Conservation (phyloP, 768 basidiomycete species). For the Mycena galopus region DNA sequence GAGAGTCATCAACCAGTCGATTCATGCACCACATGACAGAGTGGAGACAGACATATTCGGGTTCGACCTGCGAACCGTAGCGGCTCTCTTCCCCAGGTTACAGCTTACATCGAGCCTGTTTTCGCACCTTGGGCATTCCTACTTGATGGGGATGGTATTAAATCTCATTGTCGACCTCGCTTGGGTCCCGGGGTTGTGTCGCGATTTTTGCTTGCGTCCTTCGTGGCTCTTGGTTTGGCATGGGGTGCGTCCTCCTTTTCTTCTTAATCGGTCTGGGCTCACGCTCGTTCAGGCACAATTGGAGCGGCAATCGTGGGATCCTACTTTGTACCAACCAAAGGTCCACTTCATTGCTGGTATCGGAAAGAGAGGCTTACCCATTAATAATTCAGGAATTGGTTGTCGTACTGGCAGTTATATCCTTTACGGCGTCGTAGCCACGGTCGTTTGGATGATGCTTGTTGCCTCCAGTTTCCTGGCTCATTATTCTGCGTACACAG, state of each 20-base stretch:
- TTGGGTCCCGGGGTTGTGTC: slow-evolving; percentile 30
- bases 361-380: not conserved
- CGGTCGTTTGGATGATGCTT: slow-evolving; percentile 49
- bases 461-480: slow-evolving; percentile 44
- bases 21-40: slow-evolving; percentile 31
- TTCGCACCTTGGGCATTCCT: slow-evolving; percentile 5
- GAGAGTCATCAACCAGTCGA: slow-evolving; percentile 38
- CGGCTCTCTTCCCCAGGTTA: slow-evolving; percentile 25
- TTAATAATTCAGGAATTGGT: slow-evolving; percentile 42
- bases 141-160: not conserved
- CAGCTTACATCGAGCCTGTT: slow-evolving; percentile 17
- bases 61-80: slow-evolving; percentile 29
- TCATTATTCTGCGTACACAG: slow-evolving; percentile 36
- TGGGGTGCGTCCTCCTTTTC: slow-evolving; percentile 25
- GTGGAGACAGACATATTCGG: slow-evolving; percentile 18
- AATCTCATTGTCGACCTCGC: slow-evolving; percentile 8
- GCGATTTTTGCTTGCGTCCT: slow-evolving; percentile 35
- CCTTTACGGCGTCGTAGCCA: slow-evolving; percentile 47
- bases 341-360: not conserved
- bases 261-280: not conserved
- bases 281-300: slow-evolving; percentile 27
- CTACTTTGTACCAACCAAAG: slow-evolving; percentile 37
- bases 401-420: slow-evolving; percentile 49
- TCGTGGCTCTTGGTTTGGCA: slow-evolving; percentile 35
- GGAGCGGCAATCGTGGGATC: slow-evolving; percentile 38